A percentile compares a stretch with the other conserved stretches of the same genome.
phyloP scores from a whole-genome alignment of 2,329 filamentous ascomycete genomes.

The Chalara sp. region DNA sequence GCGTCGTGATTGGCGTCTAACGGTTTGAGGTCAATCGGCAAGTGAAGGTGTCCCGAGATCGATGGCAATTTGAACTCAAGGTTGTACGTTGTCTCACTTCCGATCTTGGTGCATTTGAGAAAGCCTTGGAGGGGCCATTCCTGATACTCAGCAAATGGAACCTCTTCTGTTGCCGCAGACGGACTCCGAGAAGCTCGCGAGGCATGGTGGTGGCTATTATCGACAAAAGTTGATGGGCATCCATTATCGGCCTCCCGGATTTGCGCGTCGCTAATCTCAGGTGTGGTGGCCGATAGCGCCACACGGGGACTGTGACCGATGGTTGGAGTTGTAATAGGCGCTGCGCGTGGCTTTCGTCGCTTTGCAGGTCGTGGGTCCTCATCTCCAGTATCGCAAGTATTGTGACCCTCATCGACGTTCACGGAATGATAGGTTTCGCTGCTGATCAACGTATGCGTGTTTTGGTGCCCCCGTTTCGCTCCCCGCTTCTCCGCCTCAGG shows the following conservation, averaged over 20 bases:
- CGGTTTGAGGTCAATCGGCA: no score
- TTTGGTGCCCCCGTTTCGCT: not conserved
- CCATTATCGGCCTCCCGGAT: not conserved
- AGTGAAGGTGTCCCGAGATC: no score
- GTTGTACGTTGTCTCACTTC: no score
- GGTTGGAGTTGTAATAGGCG: not conserved
- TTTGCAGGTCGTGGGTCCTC: not conserved
- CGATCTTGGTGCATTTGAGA: no score
- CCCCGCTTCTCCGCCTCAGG: not conserved
- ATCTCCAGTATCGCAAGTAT: not conserved
- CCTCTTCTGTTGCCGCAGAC: no score
- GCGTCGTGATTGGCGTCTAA: no score
- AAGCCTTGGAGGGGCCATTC: no score
- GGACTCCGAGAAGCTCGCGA: no score
- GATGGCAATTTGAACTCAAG: no score
- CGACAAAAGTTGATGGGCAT: not conserved
- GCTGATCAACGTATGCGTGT: not conserved
- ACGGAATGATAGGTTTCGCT: not conserved
- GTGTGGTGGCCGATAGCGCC: not conserved
- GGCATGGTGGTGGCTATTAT: no score
- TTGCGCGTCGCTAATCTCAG: not conserved
- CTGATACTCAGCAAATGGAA: no score
- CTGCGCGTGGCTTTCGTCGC: not conserved
- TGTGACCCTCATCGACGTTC: not conserved
- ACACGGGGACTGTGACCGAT: not conserved